Base-by-base conservation (phyloP, 2,329 filamentous ascomycete species). In the Aspergillus nomiae region DNA sequence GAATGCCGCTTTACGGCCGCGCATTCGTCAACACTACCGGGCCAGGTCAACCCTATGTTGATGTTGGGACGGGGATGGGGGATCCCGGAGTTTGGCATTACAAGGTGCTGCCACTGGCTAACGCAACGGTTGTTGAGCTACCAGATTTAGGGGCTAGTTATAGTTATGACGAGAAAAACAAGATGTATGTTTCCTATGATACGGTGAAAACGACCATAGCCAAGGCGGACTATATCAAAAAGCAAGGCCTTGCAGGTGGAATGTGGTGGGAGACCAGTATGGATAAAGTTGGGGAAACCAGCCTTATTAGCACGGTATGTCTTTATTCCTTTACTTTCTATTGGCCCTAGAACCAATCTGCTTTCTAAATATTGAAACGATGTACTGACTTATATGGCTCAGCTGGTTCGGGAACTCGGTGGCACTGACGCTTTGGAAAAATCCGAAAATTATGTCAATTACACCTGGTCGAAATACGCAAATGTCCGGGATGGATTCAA, bases 191-290 rank as follows among this genome's bases (percentile, higher is more conserved):
- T 48, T 90, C 85, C 61, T 97, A 95, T 68, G 90, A 93, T 74
- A 94, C 87, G 1, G 84, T 87, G 1, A 79, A 82, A 7, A 87
- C 92, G 76, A 90, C 88, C 5, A 81, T 82, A 65, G 76, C 80
- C 67, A 98, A 97, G 82, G 88, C 88, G 2, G 80, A 86, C 14
- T 96, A 88, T 74, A 86, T 97, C 73, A 85, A 83, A 72, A 76
- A 85, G 24, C 81, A 85, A 45, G 82, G 86, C 0, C 84, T 97
- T 0, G 94, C 93, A 3, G 94, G 94, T 19, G 92, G 86, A n/a
- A 97, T 97, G 93, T 97, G 92, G 92, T 96, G 92, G 92, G 94
- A 97, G 81, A 91, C 88, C 71, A 94, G 90, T 71, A 89, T 86
- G 0, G 94, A 97, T 75, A 54, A 88, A 73, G 74, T 78, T 4